Base-by-base conservation (phyloP, 1,284 basidiomycete genomes). In the Trichosporon sp. region DNA sequence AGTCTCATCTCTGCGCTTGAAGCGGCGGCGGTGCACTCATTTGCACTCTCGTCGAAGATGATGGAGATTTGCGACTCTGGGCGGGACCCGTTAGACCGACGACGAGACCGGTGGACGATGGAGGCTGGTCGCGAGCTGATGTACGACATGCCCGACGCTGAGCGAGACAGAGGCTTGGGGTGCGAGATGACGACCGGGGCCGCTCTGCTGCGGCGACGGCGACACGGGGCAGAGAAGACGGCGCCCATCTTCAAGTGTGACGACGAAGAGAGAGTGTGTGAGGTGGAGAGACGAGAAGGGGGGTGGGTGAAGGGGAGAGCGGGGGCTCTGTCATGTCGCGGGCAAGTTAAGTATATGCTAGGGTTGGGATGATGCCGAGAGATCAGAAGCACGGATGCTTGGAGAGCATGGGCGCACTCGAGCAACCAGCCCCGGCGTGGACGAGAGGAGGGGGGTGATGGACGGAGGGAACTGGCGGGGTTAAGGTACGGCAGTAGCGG, bases 201-300 rank as follows among this genome's bases (percentile, higher is more conserved):
- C 49, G 49, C 49, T 29, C 49, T 29, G n/a, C n/a, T n/a, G 25
- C 49, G 49, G 49, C 56, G 56, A 27, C 56, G 56, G 56, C 56
- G 56, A 21, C 61, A 58, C 31, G 61, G 61, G 23, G 57, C 44
- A 31, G 56, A 58, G 19, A 62, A n/a, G 44, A 62, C 56, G 13
- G 32, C 46, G 56, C 61, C 61, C 61, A 62, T 62, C 44, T 33
- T 33, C 33, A 23, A 23, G 3, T 36, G 37, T 52, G 58, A 29
- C n/a, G 25, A 54, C 23, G 31, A 25, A n/a, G 11, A 21, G 57
- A 37, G 44, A 19, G 33, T 23, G 31, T 54, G 36, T 14, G 31
- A 34, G 21, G 33, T 19, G 58, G 33, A n/a, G 56, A 59, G n/a
- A 40, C 54, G 34, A 59, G 52, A 52, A 49, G 33, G 54, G 32